A percentile compares a stretch with the other conserved stretches of the same genome.
Evolutionary conservation across 805 yeast species (phyloP).

Genomic region (Candida montana): DNA sequence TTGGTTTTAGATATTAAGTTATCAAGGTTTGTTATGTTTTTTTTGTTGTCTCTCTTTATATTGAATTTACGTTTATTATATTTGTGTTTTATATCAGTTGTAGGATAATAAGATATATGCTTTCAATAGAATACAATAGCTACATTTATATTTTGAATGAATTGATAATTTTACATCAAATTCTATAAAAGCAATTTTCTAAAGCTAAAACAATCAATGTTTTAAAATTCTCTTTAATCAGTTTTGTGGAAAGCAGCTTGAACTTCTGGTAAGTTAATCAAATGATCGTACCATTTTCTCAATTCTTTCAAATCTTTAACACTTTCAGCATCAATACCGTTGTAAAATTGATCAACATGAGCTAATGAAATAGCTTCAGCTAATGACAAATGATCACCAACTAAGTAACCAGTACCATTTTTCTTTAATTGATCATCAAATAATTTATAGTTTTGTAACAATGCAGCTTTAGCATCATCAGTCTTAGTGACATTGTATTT

Average conservation of each 20-base stretch:
- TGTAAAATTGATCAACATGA: conserved; percentile 15
- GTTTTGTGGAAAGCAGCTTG: conserved; percentile 7
- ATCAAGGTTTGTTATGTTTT: too few species aligned
- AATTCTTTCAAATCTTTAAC: conserved; percentile 3
- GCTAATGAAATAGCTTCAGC: conserved; percentile 51
- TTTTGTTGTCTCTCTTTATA: too few species aligned
- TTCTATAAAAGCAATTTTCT: too few species aligned
- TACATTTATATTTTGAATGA: too few species aligned
- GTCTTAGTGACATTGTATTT: conserved; percentile 39
- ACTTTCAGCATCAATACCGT: conserved; percentile 3
- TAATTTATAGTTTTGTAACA: conserved; percentile 42
- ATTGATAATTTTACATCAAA: too few species aligned
- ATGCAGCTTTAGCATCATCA: conserved; percentile 24
- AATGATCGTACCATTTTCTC: conserved; percentile 8
- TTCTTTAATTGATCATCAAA: conserved; percentile 42
- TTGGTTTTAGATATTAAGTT: too few species aligned
- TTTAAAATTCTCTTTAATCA: too few species aligned
- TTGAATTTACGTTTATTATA: too few species aligned
- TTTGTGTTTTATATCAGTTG: too few species aligned
- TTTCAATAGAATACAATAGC: too few species aligned
- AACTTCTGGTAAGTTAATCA: conserved; percentile 7
- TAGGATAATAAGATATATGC: too few species aligned
- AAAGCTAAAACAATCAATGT: too few species aligned
- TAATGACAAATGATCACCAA: conserved; percentile 51
- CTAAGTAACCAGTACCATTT: conserved; percentile 45